Evolutionary conservation across 768 basidiomycete species (phyloP).

Genomic region (Phylloporus sp.): DNA sequence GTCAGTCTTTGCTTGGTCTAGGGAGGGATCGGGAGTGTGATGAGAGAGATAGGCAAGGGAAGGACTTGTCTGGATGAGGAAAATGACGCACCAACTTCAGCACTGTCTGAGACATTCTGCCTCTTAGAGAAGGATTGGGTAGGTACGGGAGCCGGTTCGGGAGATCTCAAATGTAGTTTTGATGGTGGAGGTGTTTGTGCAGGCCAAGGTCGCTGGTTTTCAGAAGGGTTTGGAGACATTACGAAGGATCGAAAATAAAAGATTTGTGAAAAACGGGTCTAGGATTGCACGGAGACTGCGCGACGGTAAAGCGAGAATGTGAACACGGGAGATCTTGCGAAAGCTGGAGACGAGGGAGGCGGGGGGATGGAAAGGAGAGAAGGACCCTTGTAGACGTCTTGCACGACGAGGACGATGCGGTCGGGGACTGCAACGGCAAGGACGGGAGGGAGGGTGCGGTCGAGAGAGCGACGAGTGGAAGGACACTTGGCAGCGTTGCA

Average conservation of each 20-base stretch:
- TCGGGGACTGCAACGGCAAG: slow-evolving; percentile 20
- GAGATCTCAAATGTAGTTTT: slow-evolving; percentile 20
- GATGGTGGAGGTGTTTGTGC: slow-evolving; percentile 36
- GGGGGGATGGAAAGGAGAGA: slow-evolving; percentile 29
- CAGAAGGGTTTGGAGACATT: slow-evolving; percentile 37
- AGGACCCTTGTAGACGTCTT: slow-evolving; percentile 16
- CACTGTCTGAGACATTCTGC: slow-evolving; percentile 26
- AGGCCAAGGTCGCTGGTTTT: slow-evolving; percentile 46
- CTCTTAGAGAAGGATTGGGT: slow-evolving; percentile 13
- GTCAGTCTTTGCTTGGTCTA: slow-evolving; percentile 38
- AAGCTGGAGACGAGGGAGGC: slow-evolving; percentile 13
- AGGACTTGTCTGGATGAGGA: slow-evolving; percentile 3
- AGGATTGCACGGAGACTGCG: slow-evolving; percentile 21
- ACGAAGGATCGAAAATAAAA: slow-evolving; percentile 18
- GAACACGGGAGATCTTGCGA: slow-evolving; percentile 27
- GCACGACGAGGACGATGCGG: slow-evolving; percentile 22
- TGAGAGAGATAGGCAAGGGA: slow-evolving; percentile 9
- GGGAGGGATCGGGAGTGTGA: slow-evolving; percentile 2
- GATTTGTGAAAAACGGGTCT: slow-evolving; percentile 15
- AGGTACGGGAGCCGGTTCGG: slow-evolving; percentile 28
- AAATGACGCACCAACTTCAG: slow-evolving; percentile 25
- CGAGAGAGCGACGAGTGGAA: slow-evolving; percentile 32
- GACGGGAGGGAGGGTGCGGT: slow-evolving; percentile 23
- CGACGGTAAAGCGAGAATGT: slow-evolving; percentile 19
- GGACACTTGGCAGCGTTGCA: slow-evolving; percentile 32